These are phyloP conservation scores for Aspergillus sclerotioniger DNA, from an alignment of 495 filamentous ascomycete species.

Conservation along the genomic window DNA sequence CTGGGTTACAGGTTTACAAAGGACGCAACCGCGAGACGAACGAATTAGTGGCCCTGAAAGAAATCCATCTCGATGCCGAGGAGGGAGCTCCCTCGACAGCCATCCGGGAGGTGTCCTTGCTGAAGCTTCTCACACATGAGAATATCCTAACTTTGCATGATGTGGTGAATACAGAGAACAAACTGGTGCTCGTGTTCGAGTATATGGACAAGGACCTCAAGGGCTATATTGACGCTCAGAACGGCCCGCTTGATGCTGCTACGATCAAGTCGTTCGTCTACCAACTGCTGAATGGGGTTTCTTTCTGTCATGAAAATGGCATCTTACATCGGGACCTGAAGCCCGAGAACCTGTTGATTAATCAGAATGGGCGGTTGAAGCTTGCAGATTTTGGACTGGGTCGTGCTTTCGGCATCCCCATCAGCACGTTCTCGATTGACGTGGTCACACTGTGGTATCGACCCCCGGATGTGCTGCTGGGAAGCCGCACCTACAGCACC, in stretches of 20 bases:
- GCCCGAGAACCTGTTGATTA: slow-evolving; percentile 93
- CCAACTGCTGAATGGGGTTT: slow-evolving; percentile 88
- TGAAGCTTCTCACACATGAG: slow-evolving; percentile 98
- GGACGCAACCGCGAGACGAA: slow-evolving; percentile 93
- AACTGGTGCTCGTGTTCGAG: slow-evolving; percentile 98
- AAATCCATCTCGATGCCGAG: slow-evolving; percentile 98
- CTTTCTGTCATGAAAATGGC: slow-evolving; percentile 93
- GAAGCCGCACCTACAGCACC: slow-evolving; percentile 90
- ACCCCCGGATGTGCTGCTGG: slow-evolving; percentile 88
- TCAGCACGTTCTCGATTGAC: slow-evolving; percentile 97
- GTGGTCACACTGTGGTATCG: slow-evolving; percentile 97
- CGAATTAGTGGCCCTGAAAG: slow-evolving; percentile 94
- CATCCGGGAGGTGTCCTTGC: slow-evolving; percentile 96
- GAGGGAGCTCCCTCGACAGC: slow-evolving; percentile 96
- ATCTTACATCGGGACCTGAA: slow-evolving; percentile 95
- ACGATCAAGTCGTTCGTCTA: slow-evolving; percentile 98
- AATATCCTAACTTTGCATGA: slow-evolving; percentile 97
- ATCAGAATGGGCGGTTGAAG: slow-evolving; percentile 85
- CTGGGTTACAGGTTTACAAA: slow-evolving; percentile 80
- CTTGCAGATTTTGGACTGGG: slow-evolving; percentile 94
- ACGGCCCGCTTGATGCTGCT: slow-evolving; percentile 73
- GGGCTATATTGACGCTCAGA: slow-evolving; percentile 94
- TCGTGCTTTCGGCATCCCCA: slow-evolving; percentile 90
- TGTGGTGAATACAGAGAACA: slow-evolving; percentile 99
- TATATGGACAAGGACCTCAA: slow-evolving; percentile 99